phyloP scores from a whole-genome alignment of 2,329 filamentous ascomycete species.

The Talaromyces atroroseus region DNA sequence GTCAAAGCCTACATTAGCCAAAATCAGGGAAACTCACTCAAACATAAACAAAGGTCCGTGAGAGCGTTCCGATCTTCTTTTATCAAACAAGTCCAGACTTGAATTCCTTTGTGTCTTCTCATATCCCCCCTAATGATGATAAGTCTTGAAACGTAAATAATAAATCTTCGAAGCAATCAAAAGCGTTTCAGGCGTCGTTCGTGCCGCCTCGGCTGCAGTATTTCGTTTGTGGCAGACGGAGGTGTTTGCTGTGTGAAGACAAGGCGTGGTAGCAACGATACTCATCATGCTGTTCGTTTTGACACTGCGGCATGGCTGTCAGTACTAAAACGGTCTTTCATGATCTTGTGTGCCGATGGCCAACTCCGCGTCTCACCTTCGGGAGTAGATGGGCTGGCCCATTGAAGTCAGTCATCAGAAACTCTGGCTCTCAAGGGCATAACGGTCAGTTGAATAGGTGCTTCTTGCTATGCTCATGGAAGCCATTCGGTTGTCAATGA shows the following conservation, averaged over 20 bases:
- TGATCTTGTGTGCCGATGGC: neutral
- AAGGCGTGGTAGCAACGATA: neutral
- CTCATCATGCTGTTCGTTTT: neutral
- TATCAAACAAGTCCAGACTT: neutral
- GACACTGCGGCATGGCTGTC: neutral
- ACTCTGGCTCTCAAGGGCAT: neutral
- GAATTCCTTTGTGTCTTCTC: neutral
- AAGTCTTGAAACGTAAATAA: neutral
- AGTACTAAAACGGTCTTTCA: neutral
- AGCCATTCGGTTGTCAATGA: neutral
- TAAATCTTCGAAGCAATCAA: neutral
- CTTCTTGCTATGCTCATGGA: neutral
- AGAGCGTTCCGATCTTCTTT: neutral
- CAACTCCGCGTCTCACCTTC: neutral
- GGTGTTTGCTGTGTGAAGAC: neutral
- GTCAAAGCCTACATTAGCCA: conserved; percentile 64
- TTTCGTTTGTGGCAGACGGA: neutral
- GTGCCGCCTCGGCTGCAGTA: neutral
- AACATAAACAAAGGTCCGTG: conserved; percentile 72
- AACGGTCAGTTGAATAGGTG: neutral
- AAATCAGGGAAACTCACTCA: conserved; percentile 71
- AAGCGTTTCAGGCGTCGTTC: neutral
- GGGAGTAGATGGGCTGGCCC: neutral
- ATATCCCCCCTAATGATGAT: neutral
- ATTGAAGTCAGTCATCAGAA: neutral